phyloP scores from a whole-genome alignment of 768 basidiomycete species.

The Podaxis sp. region DNA sequence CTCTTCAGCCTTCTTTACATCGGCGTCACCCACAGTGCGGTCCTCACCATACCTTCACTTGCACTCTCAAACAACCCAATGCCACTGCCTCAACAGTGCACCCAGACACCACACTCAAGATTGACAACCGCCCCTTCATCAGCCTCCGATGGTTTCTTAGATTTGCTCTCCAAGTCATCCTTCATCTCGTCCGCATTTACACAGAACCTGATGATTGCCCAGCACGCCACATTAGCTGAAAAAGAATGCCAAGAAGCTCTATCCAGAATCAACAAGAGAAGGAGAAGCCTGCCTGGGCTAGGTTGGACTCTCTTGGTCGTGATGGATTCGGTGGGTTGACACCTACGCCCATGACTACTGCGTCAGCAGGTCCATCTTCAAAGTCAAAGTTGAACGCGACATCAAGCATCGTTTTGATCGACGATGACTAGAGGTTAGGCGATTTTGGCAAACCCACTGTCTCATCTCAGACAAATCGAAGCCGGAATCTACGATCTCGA shows the following conservation, averaged over 20 bases:
- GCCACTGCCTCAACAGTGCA: conserved; percentile 10
- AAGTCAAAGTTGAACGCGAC: too few relatives aligned
- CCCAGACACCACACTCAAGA: background rate
- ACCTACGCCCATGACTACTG: conserved; percentile 4
- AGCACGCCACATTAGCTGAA: conserved; percentile 36
- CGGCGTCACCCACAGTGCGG: conserved; percentile 15
- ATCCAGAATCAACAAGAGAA: conserved; percentile 29
- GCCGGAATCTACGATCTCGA: too few relatives aligned
- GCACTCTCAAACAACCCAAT: conserved; percentile 33
- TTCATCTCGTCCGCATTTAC: conserved; percentile 22
- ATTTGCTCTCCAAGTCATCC: conserved; percentile 53
- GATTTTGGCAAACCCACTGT: too few relatives aligned
- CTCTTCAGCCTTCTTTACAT: conserved; percentile 21
- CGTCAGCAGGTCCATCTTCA: conserved; percentile 11
- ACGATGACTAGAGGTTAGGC: too few relatives aligned
- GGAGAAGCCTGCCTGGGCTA: conserved; percentile 57
- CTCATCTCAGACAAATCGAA: too few relatives aligned
- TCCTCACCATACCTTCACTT: conserved; percentile 25
- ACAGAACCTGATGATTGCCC: conserved; percentile 68
- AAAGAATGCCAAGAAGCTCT: conserved; percentile 19
- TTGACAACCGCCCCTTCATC: conserved; percentile 21
- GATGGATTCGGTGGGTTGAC: conserved; percentile 18
- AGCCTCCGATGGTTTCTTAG: conserved; percentile 67
- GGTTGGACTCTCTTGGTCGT: conserved; percentile 47
- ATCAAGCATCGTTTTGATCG: too few relatives aligned